Evolutionary conservation across 306 rosid genomes (phyloP).

Genomic region (Cicer chorassanicum): DNA sequence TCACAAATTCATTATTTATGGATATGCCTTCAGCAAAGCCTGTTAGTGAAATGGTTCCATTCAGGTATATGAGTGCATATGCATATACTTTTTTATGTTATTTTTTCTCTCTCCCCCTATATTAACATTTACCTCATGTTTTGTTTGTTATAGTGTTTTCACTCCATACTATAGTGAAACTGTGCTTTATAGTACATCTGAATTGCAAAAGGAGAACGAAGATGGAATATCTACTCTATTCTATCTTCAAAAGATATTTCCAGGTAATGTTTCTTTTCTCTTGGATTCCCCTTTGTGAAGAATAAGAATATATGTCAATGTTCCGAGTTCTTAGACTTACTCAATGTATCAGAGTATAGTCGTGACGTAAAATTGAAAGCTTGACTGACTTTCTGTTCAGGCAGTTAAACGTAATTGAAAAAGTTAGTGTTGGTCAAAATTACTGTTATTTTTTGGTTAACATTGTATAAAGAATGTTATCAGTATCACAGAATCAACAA

Average conservation of each 20-base stretch:
- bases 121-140: slow-evolving; percentile 34
- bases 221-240: slow-evolving; percentile 92
- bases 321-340: slow-evolving; percentile 4
- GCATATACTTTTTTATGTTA: slow-evolving; percentile 22
- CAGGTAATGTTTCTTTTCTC: slow-evolving; percentile 62
- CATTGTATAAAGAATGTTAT: neutral
- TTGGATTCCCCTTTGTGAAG: neutral
- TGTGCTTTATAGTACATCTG: slow-evolving; percentile 84
- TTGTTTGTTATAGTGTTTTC: slow-evolving; percentile 75
- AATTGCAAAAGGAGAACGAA: slow-evolving; percentile 86
- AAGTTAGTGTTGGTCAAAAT: neutral
- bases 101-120: slow-evolving; percentile 1
- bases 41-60: slow-evolving; percentile 88
- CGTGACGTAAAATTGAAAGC: neutral
- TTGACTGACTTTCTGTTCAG: neutral
- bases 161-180: slow-evolving; percentile 99
- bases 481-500: neutral
- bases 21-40: slow-evolving; percentile 93
- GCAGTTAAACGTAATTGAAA: neutral
- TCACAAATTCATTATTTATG: slow-evolving; percentile 93
- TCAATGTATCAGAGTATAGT: neutral
- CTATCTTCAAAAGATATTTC: slow-evolving; percentile 98
- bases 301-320: neutral
- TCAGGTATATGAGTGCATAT: slow-evolving; percentile 64
- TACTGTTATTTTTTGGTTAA: neutral